Base-by-base conservation (phyloP, 192 early-diverging fungal species). In the Pecoramyces ruminantium region DNA sequence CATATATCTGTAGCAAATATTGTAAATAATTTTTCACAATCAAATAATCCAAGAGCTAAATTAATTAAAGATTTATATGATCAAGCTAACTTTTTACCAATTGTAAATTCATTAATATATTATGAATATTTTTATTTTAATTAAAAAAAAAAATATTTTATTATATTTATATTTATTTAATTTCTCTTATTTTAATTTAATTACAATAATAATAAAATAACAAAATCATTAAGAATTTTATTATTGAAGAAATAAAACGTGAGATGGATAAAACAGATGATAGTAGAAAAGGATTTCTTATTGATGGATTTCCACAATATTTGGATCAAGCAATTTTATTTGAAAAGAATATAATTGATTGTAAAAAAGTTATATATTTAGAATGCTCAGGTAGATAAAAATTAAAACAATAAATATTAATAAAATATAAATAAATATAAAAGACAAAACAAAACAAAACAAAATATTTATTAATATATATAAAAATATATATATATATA, bases 291-390 rank as follows among this genome's bases (percentile, higher is more conserved):
- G 82, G 82, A 4, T 83, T 83, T 78, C 21, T 83, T 29, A 78
- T 82, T 79, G 88, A 89, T 79, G 88, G 88, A 13, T 89, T 89
- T 77, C 88, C 88, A 12, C 81, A 87, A 39, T 80, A 87, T 77
- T 82, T 90, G 28, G 87, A 88, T 80, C 90, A 88, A 78, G 88
- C 85, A 1, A 58, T 80, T 4, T 86, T 87, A 77, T 91, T 90
- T 78, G 90, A 91, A 80, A 29, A 78, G 6, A 78, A 30, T 78
- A n/a, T 40, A 78, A n/a, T 40, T 4, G 25, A 17, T 3, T 80
- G 38, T 11, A 67, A 67, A n/a, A 67, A 67, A n/a, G 51, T 67
- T 67, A n/a, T 67, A 67, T 67, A 27, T 67, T n/a, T 67, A 9
- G 51, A 67, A 67, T 67, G 51, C n/a, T n/a, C 51, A 67, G 51